Base-by-base conservation (phyloP, 257 asterid species). In the Solanum appendiculatum region DNA sequence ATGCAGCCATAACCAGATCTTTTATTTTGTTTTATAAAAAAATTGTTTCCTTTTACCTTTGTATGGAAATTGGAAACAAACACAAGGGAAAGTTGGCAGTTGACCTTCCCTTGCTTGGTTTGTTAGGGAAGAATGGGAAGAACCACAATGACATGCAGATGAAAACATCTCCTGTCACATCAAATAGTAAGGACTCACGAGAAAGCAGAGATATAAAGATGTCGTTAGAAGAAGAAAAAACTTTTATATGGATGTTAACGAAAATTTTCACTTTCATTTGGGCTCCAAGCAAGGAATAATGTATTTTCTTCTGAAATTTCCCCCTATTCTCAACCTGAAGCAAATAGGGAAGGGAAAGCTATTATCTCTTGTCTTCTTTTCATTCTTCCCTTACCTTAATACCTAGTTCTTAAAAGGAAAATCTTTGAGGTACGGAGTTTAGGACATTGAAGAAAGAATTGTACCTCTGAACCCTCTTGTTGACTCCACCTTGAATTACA, bases 401-500 rank as follows among this genome's bases (percentile, higher is more conserved):
- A 78, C 36, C 84, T 78, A 44, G 39, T 80, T 4, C 9, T 16
- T 46, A 46, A 80, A 15, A 29, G 66, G 40, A 46, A 78, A 5
- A 27, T 46, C 29, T 25, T 42, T 44, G 84, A 46, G 66, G 66
- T 29, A 46, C 2, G 29, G 9, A 29, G 42, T 29, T 80, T 29
- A 39, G 85, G 34, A 80, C 85, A 80, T 4, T 18, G 29, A 80
- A 46, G 9, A 80, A 29, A 80, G 29, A 54, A 33, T 58, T 64
- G 37, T 92, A 96, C 98, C 99, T 95, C 97, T 2, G 98, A 96
- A 54, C 99, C 98, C 86, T 94, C 99, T 39, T 93, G 97, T 87
- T 95, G 98, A 87, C 98, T 95, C 98, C 98, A 95, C 88, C 88
- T 94, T 56, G 99, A 96, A 86, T 94, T 96, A 89, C 99, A 96